Conservation (phyloP, 2,329 filamentous ascomycete species). For the Cladosporium sp. region DNA sequence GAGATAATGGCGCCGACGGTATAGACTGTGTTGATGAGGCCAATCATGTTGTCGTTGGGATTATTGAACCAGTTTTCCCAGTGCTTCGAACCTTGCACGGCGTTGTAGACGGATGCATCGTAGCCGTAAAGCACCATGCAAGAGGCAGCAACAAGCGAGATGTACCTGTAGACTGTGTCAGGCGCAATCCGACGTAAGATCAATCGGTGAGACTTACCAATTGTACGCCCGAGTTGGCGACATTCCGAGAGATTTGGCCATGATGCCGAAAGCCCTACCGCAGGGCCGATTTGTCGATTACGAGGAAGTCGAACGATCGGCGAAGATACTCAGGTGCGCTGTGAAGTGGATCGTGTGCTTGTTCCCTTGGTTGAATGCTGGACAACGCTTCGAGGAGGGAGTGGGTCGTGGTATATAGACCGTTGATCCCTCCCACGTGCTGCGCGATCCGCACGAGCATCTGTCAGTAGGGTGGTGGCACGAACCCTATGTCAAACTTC, state of each 20-base stretch:
- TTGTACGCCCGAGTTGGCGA: slow-evolving; percentile 47
- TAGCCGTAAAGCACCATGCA: slow-evolving; percentile 77
- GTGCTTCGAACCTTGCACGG: slow-evolving; percentile 65
- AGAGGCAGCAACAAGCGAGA: slow-evolving; percentile 67
- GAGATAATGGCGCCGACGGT: slow-evolving; percentile 69
- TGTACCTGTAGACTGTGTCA: slow-evolving; percentile 54
- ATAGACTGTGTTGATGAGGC: slow-evolving; percentile 66
- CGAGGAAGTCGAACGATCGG: not conserved
- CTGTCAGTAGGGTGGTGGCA: not conserved
- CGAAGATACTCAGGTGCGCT: not conserved
- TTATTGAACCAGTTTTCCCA: slow-evolving; percentile 65
- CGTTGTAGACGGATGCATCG: slow-evolving; percentile 73
- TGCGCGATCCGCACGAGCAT: not conserved
- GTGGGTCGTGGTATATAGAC: not conserved
- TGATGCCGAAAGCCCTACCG: not conserved
- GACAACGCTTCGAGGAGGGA: not conserved
- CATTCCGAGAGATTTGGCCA: slow-evolving; percentile 22
- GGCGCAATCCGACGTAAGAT: slow-evolving; percentile 23
- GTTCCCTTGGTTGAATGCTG: not conserved
- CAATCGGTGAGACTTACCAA: slow-evolving; percentile 35
- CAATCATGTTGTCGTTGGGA: slow-evolving; percentile 49
- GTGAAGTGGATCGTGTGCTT: not conserved
- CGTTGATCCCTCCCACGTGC: not conserved
- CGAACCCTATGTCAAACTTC: not conserved
- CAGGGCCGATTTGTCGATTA: not conserved